Evolutionary conservation across 1,284 basidiomycete species (phyloP).

Genomic region (Sporisorium sorghi): DNA sequence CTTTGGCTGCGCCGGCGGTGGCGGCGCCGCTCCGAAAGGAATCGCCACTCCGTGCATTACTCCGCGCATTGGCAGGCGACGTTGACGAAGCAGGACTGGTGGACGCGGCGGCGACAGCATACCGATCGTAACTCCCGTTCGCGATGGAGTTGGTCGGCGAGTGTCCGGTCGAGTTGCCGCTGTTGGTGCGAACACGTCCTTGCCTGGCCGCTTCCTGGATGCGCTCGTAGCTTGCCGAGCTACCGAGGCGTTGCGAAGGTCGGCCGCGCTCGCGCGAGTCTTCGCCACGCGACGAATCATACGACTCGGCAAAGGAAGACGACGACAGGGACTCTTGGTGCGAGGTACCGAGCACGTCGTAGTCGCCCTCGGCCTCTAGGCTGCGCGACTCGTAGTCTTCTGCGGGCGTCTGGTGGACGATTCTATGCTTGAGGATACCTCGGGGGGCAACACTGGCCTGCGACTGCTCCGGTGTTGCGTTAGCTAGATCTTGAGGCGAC

Average conservation of each 20-base stretch:
- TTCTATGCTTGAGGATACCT: constrained; percentile 57
- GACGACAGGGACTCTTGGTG: constrained; percentile 42
- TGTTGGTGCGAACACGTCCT: constrained; percentile 42
- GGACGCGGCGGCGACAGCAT: constrained; percentile 12
- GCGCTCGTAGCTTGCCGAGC: constrained; percentile 61
- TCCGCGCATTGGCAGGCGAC: constrained; percentile 35
- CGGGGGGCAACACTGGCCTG: constrained; percentile 51
- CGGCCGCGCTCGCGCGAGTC: constrained; percentile 53
- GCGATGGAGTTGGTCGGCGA: constrained; percentile 42
- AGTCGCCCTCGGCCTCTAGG: constrained; percentile 42
- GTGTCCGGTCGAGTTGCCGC: constrained; percentile 38
- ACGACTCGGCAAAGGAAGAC: constrained; percentile 41
- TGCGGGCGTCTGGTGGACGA: constrained; percentile 32
- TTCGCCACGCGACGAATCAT: constrained; percentile 33
- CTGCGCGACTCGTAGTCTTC: constrained; percentile 44
- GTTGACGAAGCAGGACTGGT: constrained; percentile 39
- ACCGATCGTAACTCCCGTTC: constrained; percentile 44
- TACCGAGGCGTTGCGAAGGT: constrained; percentile 55
- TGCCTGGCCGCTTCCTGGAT: constrained; percentile 56
- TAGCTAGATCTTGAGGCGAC: constrained; percentile 52
- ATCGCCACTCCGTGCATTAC: constrained; percentile 38
- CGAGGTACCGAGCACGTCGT: constrained; percentile 42
- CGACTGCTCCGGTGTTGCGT: constrained; percentile 45
- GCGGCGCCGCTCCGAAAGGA: constrained; percentile 45
- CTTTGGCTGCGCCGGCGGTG: constrained; percentile 17